Evolutionary conservation across 345 rosid genomes (phyloP), one percentile per base, ranked within the genome.

Genomic region (Eutrema japonicum): DNA sequence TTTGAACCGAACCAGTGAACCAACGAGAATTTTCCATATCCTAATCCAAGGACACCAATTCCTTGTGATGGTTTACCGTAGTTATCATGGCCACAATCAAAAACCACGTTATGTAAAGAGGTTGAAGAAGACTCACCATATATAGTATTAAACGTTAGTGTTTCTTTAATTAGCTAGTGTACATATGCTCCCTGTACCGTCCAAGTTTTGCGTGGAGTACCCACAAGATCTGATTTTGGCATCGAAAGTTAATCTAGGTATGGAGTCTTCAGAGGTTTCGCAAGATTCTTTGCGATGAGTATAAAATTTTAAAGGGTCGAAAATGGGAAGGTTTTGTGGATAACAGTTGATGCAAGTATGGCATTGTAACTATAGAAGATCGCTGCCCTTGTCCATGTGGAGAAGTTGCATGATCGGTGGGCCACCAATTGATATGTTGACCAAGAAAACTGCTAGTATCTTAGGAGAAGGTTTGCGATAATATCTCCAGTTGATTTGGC

Each of bases 401-500:
- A 65, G 56, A 11, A 54, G 49, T 9, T 64, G 71, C 16, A n/a
- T 56, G 8, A 46, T 7, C 2, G 52, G 72, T 47, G 77, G 77
- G 37, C 14, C 29, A 6, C 77, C 72, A n/a, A 73, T 73, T 5
- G 77, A 73, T 57, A 73, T 40, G 32, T 61, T 60, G 2, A 64
- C 62, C 32, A 61, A 18, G 46, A 55, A 70, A 45, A 26, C 8
- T 65, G 10, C 2, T 16, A 63, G 30, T 16, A 8, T 14, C 4
- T 27, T 3, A 41, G 63, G 63, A 42, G 16, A 16, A 68, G 16
- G 26, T 68, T 42, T 41, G 63, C 18, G 4, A 54, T 41, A 4
- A 68, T 54, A 29, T 54, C 72, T 41, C 72, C 62, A 7, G 1
- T 29, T 67, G 30, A 6, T 40, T 53, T 67, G 41, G 51, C 40